These are phyloP conservation scores for Ceraceosorus guamensis DNA, from an alignment of 1,284 basidiomycete species.

Conservation along the genomic window DNA sequence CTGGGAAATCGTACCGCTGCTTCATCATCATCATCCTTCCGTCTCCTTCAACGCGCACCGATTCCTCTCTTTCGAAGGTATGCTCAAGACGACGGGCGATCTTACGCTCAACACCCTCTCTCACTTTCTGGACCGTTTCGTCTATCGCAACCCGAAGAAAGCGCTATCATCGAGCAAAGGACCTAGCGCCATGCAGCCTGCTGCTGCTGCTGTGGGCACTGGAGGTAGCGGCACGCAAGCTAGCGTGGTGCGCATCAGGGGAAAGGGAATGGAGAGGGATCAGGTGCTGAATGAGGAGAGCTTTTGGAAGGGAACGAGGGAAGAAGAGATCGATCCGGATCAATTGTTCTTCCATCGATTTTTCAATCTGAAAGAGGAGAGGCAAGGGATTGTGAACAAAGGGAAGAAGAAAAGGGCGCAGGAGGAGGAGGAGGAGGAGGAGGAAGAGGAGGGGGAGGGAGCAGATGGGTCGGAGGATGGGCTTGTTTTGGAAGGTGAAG, in stretches of 20 bases:
- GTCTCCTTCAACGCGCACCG: constrained; percentile 75
- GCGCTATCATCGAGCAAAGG: constrained; percentile 65
- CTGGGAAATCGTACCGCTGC: constrained; percentile 53
- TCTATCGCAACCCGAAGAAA: constrained; percentile 88
- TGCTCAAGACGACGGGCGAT: constrained; percentile 78
- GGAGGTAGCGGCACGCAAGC: background rate
- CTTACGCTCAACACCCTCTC: constrained; percentile 86
- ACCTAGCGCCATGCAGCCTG: constrained; percentile 78
- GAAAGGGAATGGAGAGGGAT: constrained; percentile 52
- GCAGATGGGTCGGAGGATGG: no score
- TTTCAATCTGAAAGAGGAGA: constrained; percentile 43
- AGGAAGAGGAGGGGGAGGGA: constrained; percentile 57
- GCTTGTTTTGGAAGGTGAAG: no score
- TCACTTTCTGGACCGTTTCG: constrained; percentile 80
- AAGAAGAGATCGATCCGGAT: constrained; percentile 76
- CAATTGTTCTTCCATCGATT: constrained; percentile 46
- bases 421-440: constrained; percentile 50
- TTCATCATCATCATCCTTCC: constrained; percentile 84
- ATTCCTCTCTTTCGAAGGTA: no score
- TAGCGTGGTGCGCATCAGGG: constrained; percentile 62
- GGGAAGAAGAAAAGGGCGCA: constrained; percentile 1
- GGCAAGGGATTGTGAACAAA: constrained; percentile 16
- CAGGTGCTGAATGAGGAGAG: constrained; percentile 66
- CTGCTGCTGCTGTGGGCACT: constrained; percentile 52
- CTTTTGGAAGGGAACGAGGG: constrained; percentile 67